Evolutionary conservation across 1,284 basidiomycete genomes (phyloP), one percentile per base, ranked within the genome.

Genomic region (Cryptococcus sp.): DNA sequence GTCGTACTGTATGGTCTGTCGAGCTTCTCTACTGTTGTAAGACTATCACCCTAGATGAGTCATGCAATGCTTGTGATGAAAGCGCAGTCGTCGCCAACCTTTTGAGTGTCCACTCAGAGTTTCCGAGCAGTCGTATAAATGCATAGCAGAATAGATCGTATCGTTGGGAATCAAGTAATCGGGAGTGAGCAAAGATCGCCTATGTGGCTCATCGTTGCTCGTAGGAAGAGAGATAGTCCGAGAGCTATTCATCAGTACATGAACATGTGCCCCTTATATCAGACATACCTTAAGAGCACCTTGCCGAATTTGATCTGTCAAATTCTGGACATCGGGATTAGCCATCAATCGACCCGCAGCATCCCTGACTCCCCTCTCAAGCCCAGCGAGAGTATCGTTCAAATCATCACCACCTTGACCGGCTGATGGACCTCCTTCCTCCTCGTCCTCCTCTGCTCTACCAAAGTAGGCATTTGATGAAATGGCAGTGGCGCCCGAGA

Each of bases 391-490:
- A 4, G 85, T 82, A 54, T 91, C 80, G 60, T 82, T 87, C 19
- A 80, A 77, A 1, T 77, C 80, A n/a, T 78, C 81, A 37, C 76
- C 71, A 7, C 69, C 70, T 7, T 39, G 36, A n/a, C 18, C 16
- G 7, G 64, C 66, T 11, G 73, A 61, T 78, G 78, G 19, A 65
- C 72, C 39, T 71, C 74, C 28, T 16, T 78, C 78, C 5, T 75
- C 66, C 36, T 79, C 83, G 10, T 88, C 88, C 45, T 92, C 88
- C 41, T 97, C 93, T 11, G 89, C 86, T 19, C 92, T 81, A 3
- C 94, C 96, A 76, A 93, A 96, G 81, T 96, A 96, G 59, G 90
- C 87, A 69, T 85, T 96, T 39, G 90, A 93, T 4, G 91, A 96
- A 69, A 98, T 98, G 28, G 91, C 85, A 0, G 88, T 89, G 22